Evolutionary conservation across 2,329 filamentous ascomycete species (phyloP).

Genomic region (Aureobasidium sp.): DNA sequence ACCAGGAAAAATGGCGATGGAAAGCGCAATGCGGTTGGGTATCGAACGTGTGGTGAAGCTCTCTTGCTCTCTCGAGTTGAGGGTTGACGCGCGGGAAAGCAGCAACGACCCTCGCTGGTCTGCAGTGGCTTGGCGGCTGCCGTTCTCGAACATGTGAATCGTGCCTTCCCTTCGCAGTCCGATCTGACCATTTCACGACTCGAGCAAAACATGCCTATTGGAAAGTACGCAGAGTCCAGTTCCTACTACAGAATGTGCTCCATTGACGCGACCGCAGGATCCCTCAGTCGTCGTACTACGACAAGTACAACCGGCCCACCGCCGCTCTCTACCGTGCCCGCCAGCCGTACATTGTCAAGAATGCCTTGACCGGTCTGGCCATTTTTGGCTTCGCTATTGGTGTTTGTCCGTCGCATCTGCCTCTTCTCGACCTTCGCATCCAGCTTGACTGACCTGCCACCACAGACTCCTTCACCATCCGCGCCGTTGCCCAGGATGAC

Average conservation of each 20-base stretch:
- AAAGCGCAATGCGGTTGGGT: not conserved
- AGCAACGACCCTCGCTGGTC: not conserved
- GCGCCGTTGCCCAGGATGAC: slow-evolving; percentile 86
- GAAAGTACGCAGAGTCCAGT: slow-evolving; percentile 15
- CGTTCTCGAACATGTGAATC: not conserved
- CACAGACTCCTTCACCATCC: slow-evolving; percentile 62
- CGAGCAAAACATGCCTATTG: slow-evolving; percentile 18
- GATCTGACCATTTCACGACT: not conserved
- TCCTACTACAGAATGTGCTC: not conserved
- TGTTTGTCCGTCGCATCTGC: slow-evolving; percentile 61
- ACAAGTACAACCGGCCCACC: slow-evolving; percentile 74
- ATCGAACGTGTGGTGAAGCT: not conserved
- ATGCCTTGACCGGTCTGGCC: slow-evolving; percentile 68
- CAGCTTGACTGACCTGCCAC: slow-evolving; percentile 1
- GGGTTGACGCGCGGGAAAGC: not conserved
- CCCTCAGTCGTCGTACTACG: slow-evolving; percentile 79
- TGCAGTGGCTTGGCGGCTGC: not conserved
- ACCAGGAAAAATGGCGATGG: not conserved
- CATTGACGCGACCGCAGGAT: slow-evolving; percentile 32
- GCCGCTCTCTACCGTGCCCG: slow-evolving; percentile 85
- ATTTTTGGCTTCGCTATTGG: slow-evolving; percentile 67
- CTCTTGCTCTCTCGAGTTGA: not conserved
- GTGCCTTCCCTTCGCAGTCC: not conserved
- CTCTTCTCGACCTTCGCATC: not conserved
- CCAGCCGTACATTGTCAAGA: slow-evolving; percentile 85